These are phyloP conservation scores for Tricholoma saponaceum DNA, from an alignment of 768 basidiomycete genomes.

Conservation along the genomic window DNA sequence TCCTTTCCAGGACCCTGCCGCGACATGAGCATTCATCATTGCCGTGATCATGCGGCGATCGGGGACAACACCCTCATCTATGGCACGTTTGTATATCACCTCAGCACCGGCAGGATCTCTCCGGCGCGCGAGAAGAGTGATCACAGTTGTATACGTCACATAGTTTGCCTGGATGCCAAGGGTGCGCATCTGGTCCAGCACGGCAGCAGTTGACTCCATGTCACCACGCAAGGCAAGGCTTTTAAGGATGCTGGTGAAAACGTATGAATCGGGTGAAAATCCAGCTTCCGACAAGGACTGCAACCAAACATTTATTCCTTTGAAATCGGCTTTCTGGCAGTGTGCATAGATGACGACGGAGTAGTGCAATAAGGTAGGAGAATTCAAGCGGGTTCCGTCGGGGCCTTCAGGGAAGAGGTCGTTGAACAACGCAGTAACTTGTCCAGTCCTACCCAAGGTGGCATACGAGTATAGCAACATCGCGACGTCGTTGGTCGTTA, in stretches of 20 bases:
- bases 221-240: constrained; percentile 53
- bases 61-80: constrained; percentile 57
- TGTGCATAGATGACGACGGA: constrained; percentile 54
- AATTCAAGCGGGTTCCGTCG: constrained; percentile 23
- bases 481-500: constrained; percentile 26
- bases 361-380: constrained; percentile 49
- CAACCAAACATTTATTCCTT: constrained; percentile 53
- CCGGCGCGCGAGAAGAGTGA: constrained; percentile 60
- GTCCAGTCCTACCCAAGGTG: constrained; percentile 33
- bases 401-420: constrained; percentile 43
- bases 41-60: constrained; percentile 63
- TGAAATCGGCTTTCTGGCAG: constrained; percentile 40
- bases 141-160: constrained; percentile 61
- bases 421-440: constrained; percentile 48
- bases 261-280: constrained; percentile 46
- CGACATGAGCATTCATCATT: constrained; percentile 81
- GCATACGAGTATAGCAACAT: constrained; percentile 57
- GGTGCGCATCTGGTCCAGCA: constrained; percentile 61
- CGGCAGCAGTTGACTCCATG: constrained; percentile 40
- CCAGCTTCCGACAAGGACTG: constrained; percentile 44
- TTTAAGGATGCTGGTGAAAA: constrained; percentile 60
- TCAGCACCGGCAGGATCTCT: constrained; percentile 65
- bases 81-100: constrained; percentile 58
- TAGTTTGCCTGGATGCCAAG: constrained; percentile 42
- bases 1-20: constrained; percentile 74